phyloP scores from a whole-genome alignment of 352 stramenopile genomes.

The Pythium dissotocum region DNA sequence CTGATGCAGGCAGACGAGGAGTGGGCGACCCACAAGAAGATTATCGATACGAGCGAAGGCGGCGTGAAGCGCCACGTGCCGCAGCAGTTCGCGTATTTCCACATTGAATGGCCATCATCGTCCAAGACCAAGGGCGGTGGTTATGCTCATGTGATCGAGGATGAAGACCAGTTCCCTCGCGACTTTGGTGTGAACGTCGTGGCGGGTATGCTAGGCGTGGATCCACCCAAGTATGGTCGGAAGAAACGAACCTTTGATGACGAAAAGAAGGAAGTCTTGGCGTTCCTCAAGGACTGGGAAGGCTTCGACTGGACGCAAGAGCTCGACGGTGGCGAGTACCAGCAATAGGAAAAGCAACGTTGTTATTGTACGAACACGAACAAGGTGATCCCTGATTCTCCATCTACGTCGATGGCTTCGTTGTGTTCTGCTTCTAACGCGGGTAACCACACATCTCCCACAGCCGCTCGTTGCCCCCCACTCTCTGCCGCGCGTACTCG shows the following conservation, averaged over 20 bases:
- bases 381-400: no score
- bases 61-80: slow-evolving; percentile 66
- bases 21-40: slow-evolving; percentile 81
- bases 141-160: slow-evolving; percentile 84
- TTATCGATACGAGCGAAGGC: slow-evolving; percentile 70
- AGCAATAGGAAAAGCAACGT: slow-evolving; percentile 11
- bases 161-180: slow-evolving; percentile 68
- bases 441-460: no score
- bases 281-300: slow-evolving; percentile 69
- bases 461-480: no score
- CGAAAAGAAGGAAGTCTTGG: slow-evolving; percentile 62
- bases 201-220: slow-evolving; percentile 71
- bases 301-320: slow-evolving; percentile 74
- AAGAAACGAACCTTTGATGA: slow-evolving; percentile 46
- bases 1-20: slow-evolving; percentile 74
- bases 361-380: not conserved
- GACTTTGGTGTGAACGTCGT: slow-evolving; percentile 83
- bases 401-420: no score
- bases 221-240: slow-evolving; percentile 62
- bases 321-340: slow-evolving; percentile 65
- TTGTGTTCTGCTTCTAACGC: no score
- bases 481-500: not conserved
- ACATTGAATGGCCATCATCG: slow-evolving; percentile 65
- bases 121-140: slow-evolving; percentile 39
- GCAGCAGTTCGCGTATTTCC: slow-evolving; percentile 82